Evolutionary conservation across 2,329 filamentous ascomycete species (phyloP).

Genomic region (Diaporthe helianthi): DNA sequence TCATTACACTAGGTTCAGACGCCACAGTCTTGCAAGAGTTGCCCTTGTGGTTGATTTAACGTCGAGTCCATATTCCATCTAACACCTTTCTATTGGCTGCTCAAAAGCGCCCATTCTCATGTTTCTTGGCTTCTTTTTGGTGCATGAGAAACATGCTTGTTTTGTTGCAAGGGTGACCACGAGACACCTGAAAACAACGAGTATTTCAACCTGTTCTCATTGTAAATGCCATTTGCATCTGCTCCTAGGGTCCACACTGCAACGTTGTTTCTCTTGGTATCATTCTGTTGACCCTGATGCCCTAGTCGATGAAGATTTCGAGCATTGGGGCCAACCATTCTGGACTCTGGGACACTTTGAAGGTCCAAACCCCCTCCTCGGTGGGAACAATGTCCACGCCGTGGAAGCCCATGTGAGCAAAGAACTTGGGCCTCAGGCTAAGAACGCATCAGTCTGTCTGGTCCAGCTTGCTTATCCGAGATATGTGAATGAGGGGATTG

Average conservation of each 20-base stretch:
- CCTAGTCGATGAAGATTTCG: neutral
- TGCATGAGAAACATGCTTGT: neutral
- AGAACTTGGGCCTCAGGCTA: neutral
- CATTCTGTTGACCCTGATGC: neutral
- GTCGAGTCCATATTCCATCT: neutral
- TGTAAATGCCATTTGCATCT: neutral
- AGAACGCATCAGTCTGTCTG: neutral
- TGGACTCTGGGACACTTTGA: neutral
- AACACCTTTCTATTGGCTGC: too few relatives aligned
- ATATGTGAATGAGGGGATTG: neutral
- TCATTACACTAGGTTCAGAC: neutral
- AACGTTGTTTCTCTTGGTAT: neutral
- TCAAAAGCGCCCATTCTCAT: neutral
- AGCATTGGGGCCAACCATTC: neutral
- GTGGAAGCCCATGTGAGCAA: neutral
- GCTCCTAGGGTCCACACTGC: too few relatives aligned
- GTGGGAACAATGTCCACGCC: neutral
- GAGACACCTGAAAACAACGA: too few relatives aligned
- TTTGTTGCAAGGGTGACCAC: too few relatives aligned
- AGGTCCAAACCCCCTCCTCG: neutral
- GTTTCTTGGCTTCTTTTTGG: neutral
- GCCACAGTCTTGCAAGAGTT: neutral
- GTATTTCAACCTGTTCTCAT: neutral
- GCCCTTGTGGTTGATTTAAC: neutral
- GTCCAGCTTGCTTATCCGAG: too few relatives aligned